Percentiles rank a stretch among this genome's conserved stretches.
Conservation (phyloP, 345 rosid genomes). For the Pugionium dolabratum region DNA sequence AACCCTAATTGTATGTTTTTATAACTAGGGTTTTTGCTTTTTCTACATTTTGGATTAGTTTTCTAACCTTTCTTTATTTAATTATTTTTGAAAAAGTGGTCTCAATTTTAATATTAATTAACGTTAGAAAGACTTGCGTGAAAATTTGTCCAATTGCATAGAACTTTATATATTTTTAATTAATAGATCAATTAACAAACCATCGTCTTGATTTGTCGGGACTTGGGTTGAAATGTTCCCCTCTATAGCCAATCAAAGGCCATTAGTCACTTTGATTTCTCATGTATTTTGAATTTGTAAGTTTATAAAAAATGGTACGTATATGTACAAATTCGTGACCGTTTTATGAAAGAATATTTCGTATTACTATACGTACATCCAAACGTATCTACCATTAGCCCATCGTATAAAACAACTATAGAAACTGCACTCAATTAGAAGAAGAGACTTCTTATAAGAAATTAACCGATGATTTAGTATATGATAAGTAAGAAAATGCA, state of each 20-base stretch:
- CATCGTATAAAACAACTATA: too few relatives aligned
- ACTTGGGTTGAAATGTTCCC: slow-evolving; percentile 45
- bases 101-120: slow-evolving; percentile 29
- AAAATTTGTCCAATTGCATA: slow-evolving; percentile 24
- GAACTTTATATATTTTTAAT: slow-evolving; percentile 32
- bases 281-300: too few relatives aligned
- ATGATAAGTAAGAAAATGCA: too few relatives aligned
- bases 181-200: slow-evolving; percentile 28
- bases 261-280: slow-evolving; percentile 11
- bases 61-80: slow-evolving; percentile 41
- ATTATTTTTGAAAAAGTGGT: slow-evolving; percentile 23
- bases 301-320: too few relatives aligned
- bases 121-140: slow-evolving; percentile 36
- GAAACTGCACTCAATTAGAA: too few relatives aligned
- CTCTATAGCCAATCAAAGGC: slow-evolving; percentile 37
- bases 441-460: too few relatives aligned
- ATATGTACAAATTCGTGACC: too few relatives aligned
- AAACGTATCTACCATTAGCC: too few relatives aligned
- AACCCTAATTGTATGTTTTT: slow-evolving; percentile 36
- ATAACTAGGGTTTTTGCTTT: slow-evolving; percentile 58
- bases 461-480: too few relatives aligned
- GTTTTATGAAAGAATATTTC: too few relatives aligned
- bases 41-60: slow-evolving; percentile 79
- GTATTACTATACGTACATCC: too few relatives aligned
- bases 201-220: slow-evolving; percentile 41